These are phyloP conservation scores for Metschnikowia drakensbergensis DNA, from an alignment of 805 yeast species.

Conservation along the genomic window DNA sequence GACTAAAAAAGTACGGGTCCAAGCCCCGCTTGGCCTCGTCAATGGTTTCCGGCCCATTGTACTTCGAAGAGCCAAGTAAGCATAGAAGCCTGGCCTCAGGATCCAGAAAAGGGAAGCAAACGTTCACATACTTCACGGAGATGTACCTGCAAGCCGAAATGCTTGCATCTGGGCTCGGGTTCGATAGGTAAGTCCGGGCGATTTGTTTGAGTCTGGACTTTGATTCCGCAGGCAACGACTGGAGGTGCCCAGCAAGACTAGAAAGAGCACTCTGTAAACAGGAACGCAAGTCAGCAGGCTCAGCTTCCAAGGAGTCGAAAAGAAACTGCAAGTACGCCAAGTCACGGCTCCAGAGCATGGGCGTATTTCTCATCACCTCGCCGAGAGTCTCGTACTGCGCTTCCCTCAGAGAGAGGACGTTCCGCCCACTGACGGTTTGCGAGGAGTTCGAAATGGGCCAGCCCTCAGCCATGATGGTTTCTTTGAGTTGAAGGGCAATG, in stretches of 20 bases:
- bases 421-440: constrained; percentile 34
- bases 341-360: constrained; percentile 40
- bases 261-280: constrained; percentile 72
- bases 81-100: constrained; percentile 64
- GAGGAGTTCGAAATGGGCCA: constrained; percentile 49
- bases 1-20: constrained; percentile 59
- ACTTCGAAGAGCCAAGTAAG: constrained; percentile 55
- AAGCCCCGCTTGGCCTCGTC: constrained; percentile 81
- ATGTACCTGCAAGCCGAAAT: constrained; percentile 50
- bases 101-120: constrained; percentile 64
- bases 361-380: constrained; percentile 49
- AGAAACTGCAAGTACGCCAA: constrained; percentile 58
- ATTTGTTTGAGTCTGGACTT: constrained; percentile 41
- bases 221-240: constrained; percentile 33
- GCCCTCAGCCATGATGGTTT: constrained; percentile 51
- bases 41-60: constrained; percentile 64
- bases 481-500: constrained; percentile 52
- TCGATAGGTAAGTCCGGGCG: constrained; percentile 30
- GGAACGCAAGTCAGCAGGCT: constrained; percentile 55
- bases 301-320: constrained; percentile 66
- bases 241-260: constrained; percentile 49
- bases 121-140: constrained; percentile 61
- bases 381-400: constrained; percentile 79
- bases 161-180: constrained; percentile 1
- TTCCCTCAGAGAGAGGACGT: constrained; percentile 46